Evolutionary conservation across 495 filamentous ascomycete species (phyloP).

Genomic region (Gamarada debralockiae): DNA sequence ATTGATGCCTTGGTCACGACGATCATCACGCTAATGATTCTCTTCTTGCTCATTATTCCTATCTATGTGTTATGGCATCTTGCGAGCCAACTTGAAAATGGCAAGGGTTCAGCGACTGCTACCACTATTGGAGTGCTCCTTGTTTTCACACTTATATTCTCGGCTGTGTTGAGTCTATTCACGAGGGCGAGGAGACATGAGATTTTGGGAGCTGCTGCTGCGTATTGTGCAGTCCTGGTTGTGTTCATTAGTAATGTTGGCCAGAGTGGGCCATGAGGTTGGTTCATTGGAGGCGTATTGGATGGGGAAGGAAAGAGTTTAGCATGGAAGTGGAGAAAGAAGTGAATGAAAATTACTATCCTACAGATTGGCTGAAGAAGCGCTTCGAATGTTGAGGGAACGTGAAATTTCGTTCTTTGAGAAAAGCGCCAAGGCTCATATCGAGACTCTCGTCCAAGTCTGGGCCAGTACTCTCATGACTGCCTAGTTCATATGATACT

Average conservation of each 20-base stretch:
- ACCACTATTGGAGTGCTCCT: slow-evolving; percentile 21
- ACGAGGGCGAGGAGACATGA: slow-evolving; percentile 32
- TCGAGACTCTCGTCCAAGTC: no score
- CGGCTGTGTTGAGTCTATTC: slow-evolving; percentile 24
- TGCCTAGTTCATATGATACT: no score
- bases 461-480: no score
- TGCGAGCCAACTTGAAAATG: not conserved
- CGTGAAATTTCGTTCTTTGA: no score
- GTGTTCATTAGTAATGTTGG: slow-evolving; percentile 14
- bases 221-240: slow-evolving; percentile 20
- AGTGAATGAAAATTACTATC: no score
- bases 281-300: no score
- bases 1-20: slow-evolving; percentile 5
- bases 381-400: no score
- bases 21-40: slow-evolving; percentile 8
- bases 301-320: no score
- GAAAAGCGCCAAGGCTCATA: no score
- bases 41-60: slow-evolving; percentile 13
- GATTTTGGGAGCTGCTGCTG: slow-evolving; percentile 31
- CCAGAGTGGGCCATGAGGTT: not conserved
- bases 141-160: slow-evolving; percentile 29
- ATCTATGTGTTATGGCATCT: slow-evolving; percentile 15
- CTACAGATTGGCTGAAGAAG: no score
- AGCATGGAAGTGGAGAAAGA: no score
- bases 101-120: not conserved